Evolutionary conservation across 2,329 filamentous ascomycete species (phyloP).

Genomic region (Aspergillus hortae): DNA sequence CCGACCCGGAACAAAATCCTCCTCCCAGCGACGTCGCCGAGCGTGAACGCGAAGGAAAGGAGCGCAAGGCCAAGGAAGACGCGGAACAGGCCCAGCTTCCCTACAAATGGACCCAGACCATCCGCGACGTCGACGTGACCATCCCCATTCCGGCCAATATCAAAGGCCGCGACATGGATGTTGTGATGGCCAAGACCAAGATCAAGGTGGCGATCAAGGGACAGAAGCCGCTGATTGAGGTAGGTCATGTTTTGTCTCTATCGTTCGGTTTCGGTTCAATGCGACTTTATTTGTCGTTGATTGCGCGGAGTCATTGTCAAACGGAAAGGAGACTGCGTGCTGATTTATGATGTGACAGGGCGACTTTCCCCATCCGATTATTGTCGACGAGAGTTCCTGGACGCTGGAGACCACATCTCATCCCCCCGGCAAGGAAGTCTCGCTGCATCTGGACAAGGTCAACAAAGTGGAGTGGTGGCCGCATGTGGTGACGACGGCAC

Average conservation of each 20-base stretch:
- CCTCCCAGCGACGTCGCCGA: slow-evolving; percentile 39
- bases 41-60: slow-evolving; percentile 54
- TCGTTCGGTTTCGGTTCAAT: neutral
- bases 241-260: slow-evolving; percentile 34
- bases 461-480: slow-evolving; percentile 99
- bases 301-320: neutral
- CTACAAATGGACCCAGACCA: slow-evolving; percentile 96
- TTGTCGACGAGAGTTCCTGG: slow-evolving; percentile 89
- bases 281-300: no score
- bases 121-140: slow-evolving; percentile 78
- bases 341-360: slow-evolving; percentile 54
- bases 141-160: slow-evolving; percentile 76
- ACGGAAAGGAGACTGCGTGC: neutral
- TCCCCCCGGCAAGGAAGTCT: slow-evolving; percentile 64
- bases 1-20: slow-evolving; percentile 28
- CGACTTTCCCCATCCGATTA: slow-evolving; percentile 74
- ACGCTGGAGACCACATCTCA: slow-evolving; percentile 68
- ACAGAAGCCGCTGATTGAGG: slow-evolving; percentile 77
- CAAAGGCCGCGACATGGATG: slow-evolving; percentile 77
- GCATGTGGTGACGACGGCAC: slow-evolving; percentile 80
- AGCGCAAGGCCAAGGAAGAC: slow-evolving; percentile 66
- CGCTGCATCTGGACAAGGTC: slow-evolving; percentile 87
- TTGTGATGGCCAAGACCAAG: slow-evolving; percentile 75
- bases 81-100: slow-evolving; percentile 87
- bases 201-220: slow-evolving; percentile 83